phyloP scores from a whole-genome alignment of 2,329 filamentous ascomycete genomes.

The Colletotrichum tabaci region DNA sequence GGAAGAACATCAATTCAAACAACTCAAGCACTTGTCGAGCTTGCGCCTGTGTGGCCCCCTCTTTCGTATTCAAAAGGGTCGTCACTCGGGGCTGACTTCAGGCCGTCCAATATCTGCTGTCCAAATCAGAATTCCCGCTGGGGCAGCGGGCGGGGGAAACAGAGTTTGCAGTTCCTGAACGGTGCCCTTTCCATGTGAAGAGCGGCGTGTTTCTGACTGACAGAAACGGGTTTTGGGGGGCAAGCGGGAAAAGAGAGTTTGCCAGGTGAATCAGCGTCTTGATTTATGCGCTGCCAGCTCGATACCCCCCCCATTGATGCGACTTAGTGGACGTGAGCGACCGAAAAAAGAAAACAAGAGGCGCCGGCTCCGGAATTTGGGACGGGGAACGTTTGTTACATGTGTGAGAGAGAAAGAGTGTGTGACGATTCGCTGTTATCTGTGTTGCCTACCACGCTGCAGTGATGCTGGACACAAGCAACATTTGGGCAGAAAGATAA shows the following conservation, averaged over 20 bases:
- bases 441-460: conserved; percentile 6
- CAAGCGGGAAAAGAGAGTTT: conserved; percentile 34
- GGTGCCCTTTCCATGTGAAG: conserved; percentile 38
- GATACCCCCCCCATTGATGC: conserved; percentile 11
- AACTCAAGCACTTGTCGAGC: neutral
- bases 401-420: neutral
- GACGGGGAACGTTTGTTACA: conserved; percentile 20
- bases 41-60: conserved; percentile 24
- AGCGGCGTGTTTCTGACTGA: conserved; percentile 33
- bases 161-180: conserved; percentile 39
- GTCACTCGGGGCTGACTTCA: conserved; percentile 25
- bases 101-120: conserved; percentile 33
- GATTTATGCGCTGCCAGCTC: conserved; percentile 34
- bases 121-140: conserved; percentile 16
- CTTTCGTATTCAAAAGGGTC: conserved; percentile 21
- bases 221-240: conserved; percentile 38
- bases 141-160: conserved; percentile 18
- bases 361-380: conserved; percentile 29
- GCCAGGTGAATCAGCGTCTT: conserved; percentile 37
- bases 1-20: neutral
- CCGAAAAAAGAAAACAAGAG: conserved; percentile 9
- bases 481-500: conserved; percentile 15
- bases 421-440: conserved; percentile 23
- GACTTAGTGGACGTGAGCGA: conserved; percentile 20
- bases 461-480: conserved; percentile 26